phyloP scores from a whole-genome alignment of 2,329 filamentous ascomycete species.

The Paracoccidioides lutzii region DNA sequence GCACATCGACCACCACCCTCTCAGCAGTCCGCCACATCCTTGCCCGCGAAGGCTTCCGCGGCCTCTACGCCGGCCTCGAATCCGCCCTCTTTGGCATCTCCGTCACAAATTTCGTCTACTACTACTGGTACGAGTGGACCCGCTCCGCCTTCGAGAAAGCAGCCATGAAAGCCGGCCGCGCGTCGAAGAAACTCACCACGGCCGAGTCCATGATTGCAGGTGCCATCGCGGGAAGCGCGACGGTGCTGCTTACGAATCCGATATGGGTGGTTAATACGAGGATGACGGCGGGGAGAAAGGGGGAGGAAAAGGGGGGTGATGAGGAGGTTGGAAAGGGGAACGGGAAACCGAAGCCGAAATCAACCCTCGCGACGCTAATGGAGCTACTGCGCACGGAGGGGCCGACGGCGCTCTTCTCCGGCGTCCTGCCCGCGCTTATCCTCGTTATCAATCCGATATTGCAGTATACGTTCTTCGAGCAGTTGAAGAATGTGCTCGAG shows the following conservation, averaged over 20 bases:
- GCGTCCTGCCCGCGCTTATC: constrained; percentile 82
- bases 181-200: constrained; percentile 72
- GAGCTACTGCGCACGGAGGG: constrained; percentile 74
- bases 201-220: constrained; percentile 91
- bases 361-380: constrained; percentile 69
- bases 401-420: constrained; percentile 71
- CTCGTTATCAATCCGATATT: constrained; percentile 96
- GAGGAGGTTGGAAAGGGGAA: constrained; percentile 19
- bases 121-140: constrained; percentile 99
- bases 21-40: constrained; percentile 76
- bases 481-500: constrained; percentile 86
- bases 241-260: constrained; percentile 90
- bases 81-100: constrained; percentile 94
- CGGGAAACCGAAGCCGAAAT: constrained; percentile 43
- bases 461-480: constrained; percentile 97
- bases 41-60: constrained; percentile 75
- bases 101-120: constrained; percentile 99
- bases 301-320: constrained; percentile 28
- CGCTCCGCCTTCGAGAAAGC: constrained; percentile 68
- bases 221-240: constrained; percentile 83
- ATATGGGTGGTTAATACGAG: constrained; percentile 99
- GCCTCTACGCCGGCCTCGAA: constrained; percentile 85
- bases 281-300: constrained; percentile 74
- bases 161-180: constrained; percentile 57
- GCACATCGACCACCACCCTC: constrained; percentile 71